Evolutionary conservation across 2,329 filamentous ascomycete genomes (phyloP).

Genomic region (Arthrobotrys conoides): DNA sequence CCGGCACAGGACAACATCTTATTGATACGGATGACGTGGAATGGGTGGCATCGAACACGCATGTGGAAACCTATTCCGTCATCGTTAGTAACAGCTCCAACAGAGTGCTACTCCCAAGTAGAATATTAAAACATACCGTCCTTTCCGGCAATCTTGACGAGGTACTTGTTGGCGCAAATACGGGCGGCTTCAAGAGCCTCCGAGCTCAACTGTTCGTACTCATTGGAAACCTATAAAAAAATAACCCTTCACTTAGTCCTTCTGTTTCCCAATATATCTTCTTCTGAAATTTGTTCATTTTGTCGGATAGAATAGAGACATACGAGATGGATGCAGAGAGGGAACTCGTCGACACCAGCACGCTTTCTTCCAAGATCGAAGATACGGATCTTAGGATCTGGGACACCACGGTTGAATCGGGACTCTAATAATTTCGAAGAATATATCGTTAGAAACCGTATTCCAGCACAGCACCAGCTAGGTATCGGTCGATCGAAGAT

Average conservation of each 20-base stretch:
- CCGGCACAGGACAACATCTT: conserved; percentile 99
- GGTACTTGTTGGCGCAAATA: conserved; percentile 99
- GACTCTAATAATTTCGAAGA: conserved; percentile 84
- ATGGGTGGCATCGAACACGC: conserved; percentile 83
- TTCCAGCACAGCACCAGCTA: conserved; percentile 54
- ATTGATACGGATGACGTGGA: conserved; percentile 99
- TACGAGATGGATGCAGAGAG: conserved; percentile 92
- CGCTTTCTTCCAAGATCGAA: conserved; percentile 99
- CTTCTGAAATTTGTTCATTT: not conserved
- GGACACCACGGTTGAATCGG: conserved; percentile 99
- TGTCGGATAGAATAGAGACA: conserved; percentile 21
- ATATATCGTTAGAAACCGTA: conserved; percentile 64
- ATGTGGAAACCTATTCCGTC: conserved; percentile 74
- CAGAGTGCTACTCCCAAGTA: not conserved
- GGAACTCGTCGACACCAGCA: conserved; percentile 99
- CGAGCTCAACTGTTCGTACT: conserved; percentile 99
- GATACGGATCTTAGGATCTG: conserved; percentile 88
- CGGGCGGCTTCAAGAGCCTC: conserved; percentile 99
- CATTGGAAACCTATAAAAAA: conserved; percentile 82
- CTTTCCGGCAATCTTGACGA: conserved; percentile 80
- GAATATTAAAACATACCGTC: conserved; percentile 67
- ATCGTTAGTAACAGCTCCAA: conserved; percentile 1
- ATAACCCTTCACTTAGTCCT: conserved; percentile 12
- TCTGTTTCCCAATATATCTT: not conserved
- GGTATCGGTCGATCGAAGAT: conserved; percentile 13